Base-by-base conservation (phyloP, 352 stramenopile genomes). In the Phytophthora macrochlamydospora region DNA sequence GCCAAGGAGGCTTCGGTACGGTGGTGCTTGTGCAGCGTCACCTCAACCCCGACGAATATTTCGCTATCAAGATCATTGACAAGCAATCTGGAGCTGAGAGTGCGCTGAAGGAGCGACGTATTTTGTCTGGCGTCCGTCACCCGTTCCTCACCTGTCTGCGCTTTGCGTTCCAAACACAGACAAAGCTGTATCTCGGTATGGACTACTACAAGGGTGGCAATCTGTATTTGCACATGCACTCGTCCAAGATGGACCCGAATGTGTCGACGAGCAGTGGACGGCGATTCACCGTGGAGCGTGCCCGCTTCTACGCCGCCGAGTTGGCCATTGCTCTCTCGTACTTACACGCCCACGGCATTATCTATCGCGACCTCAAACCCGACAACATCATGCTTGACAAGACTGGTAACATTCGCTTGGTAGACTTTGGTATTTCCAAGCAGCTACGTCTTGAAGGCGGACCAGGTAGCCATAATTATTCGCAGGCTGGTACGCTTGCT, bases 311-410 rank as follows among this genome's bases (percentile, higher is more conserved):
- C 76, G 89, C 87, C 1, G 87, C 87, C 0, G 89, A 97, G 64
- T 57, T 97, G 31, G 87, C 84, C 37, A 91, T 97, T 52, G 91
- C 87, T 28, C 77, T 97, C 30, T 88, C 79, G 33, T 97, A 97
- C 54, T 67, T 97, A 69, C 91, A 97, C 73, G 71, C 76, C 43
- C 85, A 94, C 45, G 85, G 81, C 51, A 94, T 95, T 62, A 91
- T 94, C 46, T 94, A 96, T 71, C 87, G 89, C 51, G 89, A 96
- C 59, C 70, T 96, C 45, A 96, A 96, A 67, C 87, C 87, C 0
- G 89, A 95, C 67, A 96, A 96, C 63, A 91, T 96, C 51, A 93
- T 97, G 87, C 76, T 97, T 6, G 90, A 96, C 69, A 83, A 90
- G 62, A 85, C 76, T 7, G 90, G 90, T 11, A 90, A 96, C 67